Evolutionary conservation across 306 rosid species (phyloP).

Genomic region (Rosa persica): DNA sequence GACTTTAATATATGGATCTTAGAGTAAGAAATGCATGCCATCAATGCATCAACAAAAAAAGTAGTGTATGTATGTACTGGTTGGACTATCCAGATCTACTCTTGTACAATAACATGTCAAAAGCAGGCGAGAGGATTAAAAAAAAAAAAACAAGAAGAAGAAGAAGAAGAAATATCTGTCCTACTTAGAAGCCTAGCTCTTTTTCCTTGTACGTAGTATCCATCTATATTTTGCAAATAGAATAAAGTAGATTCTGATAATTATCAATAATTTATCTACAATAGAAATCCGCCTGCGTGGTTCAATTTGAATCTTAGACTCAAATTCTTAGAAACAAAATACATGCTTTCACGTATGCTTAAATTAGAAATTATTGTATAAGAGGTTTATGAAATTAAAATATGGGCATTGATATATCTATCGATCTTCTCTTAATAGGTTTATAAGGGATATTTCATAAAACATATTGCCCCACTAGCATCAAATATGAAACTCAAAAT

Average conservation of each 20-base stretch:
- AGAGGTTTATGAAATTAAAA: too few species aligned
- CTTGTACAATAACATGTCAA: not conserved
- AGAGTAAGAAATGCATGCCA: not conserved
- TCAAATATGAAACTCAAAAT: not conserved
- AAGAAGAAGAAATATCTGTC: not conserved
- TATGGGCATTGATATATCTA: too few species aligned
- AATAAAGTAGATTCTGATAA: too few species aligned
- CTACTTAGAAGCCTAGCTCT: not conserved
- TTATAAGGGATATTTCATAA: not conserved
- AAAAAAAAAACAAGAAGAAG: too few species aligned
- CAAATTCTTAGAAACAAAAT: not conserved
- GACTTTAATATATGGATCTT: not conserved
- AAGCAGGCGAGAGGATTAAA: not conserved
- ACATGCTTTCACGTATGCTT: too few species aligned
- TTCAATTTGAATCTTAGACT: not conserved
- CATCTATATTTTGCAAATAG: not conserved
- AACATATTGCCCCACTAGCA: not conserved
- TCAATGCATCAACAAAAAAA: not conserved
- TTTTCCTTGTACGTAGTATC: not conserved
- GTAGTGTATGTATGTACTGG: not conserved
- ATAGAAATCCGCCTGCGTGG: not conserved
- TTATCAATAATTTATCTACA: not conserved
- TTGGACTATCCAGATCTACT: not conserved
- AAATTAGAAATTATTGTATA: too few species aligned
- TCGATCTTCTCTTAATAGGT: not conserved